Conservation (phyloP, 2,329 filamentous ascomycete species). For the Fusarium penzigii region DNA sequence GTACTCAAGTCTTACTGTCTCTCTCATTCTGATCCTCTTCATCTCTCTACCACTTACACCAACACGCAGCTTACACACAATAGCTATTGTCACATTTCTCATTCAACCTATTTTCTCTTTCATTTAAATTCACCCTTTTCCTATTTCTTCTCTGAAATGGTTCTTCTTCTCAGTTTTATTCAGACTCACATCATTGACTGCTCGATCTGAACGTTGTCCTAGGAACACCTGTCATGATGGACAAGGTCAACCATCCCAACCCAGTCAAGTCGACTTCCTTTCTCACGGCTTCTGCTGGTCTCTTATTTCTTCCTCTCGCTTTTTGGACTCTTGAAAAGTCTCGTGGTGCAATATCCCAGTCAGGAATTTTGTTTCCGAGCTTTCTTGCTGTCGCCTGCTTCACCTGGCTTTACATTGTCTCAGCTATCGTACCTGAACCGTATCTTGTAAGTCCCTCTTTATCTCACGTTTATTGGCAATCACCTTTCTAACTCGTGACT, state of each 20-base stretch:
- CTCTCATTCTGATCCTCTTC: not conserved
- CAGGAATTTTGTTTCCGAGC: slow-evolving; percentile 11
- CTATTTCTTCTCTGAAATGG: not conserved
- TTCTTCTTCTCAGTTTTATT: not conserved
- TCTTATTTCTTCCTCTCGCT: slow-evolving; percentile 11
- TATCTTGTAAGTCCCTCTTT: slow-evolving; percentile 48
- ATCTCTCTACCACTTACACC: not conserved
- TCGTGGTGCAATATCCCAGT: not conserved
- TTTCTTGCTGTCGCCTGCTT: slow-evolving; percentile 20
- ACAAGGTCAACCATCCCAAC: not conserved
- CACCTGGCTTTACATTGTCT: slow-evolving; percentile 27
- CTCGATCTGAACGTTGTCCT: not conserved
- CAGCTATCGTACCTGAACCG: slow-evolving; percentile 47
- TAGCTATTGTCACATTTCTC: no score
- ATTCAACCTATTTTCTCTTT: no score
- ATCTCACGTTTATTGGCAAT: no score
- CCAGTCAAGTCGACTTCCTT: slow-evolving; percentile 11
- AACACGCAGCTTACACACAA: no score
- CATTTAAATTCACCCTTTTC: no score
- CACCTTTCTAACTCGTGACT: slow-evolving; percentile 10
- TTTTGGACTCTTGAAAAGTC: slow-evolving; percentile 9
- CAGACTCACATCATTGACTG: not conserved
- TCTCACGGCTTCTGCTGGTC: slow-evolving; percentile 12
- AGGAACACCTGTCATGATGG: slow-evolving; percentile 31
- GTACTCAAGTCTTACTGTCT: not conserved